Evolutionary conservation across 2,329 filamentous ascomycete genomes (phyloP), one percentile per base, ranked within the genome.

Genomic region (Thielaviopsis ethacetica): DNA sequence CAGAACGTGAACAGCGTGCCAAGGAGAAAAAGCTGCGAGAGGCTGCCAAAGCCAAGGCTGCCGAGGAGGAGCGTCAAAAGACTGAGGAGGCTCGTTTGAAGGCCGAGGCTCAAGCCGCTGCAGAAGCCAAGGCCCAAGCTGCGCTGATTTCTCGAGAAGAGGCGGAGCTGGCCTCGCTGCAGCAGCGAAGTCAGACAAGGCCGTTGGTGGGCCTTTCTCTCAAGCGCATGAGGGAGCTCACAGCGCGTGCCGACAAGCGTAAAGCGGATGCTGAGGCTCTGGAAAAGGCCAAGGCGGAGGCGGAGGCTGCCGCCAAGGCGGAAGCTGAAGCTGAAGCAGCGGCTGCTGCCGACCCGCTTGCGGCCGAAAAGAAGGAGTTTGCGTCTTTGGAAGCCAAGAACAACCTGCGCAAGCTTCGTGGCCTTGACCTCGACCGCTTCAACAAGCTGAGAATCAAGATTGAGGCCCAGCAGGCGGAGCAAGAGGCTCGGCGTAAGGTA

Each of bases 311-410:
- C 7, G 59, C 50, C n/a, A 21, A 53, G 27, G 49, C 26, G 22
- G 7, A 13, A 22, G 51, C 50, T 6, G 53, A 13, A 4, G 47
- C 30, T 12, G 38, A 34, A 3, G 34, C 54, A 5, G 51, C 54
- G 13, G 10, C 50, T 22, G n/a, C 50, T 19, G 49, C 53, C 21
- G 54, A 61, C 50, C 56, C 56, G 3, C 58, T 59, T 53, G 59
- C 56, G 7, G 75, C 71, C 2, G 76, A 78, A 63, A 80, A 78
- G 68, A 82, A 77, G 68, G 85, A 84, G 69, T 75, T 75, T 63
- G 73, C 73, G 41, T 69, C 70, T 34, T 75, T 75, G 62, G 68
- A 72, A 30, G 70, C 73, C 0, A 66, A 63, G 58, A 73, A 73
- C 54, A 58, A 62, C 12, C 41, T 63, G 74, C 71, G 70, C 10